Conservation (phyloP, 257 asterid species). For the Solanum clarkiae region DNA sequence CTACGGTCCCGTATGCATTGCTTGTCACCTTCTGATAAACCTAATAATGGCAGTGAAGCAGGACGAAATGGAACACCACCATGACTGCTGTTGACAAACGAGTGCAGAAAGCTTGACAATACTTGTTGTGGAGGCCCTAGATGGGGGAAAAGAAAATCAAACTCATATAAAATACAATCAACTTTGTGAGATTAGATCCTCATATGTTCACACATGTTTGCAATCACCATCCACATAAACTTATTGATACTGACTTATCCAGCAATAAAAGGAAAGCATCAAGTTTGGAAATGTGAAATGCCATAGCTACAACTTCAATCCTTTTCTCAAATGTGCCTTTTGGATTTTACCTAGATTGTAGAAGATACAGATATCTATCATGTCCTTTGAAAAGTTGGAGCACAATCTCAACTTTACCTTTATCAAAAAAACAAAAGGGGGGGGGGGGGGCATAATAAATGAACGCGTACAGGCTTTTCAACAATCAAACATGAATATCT, state of each 20-base stretch:
- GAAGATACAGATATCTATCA: background rate
- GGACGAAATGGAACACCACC: constrained; percentile 73
- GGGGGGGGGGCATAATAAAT: background rate
- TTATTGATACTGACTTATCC: background rate
- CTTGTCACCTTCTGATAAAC: constrained; percentile 90
- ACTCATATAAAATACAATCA: background rate
- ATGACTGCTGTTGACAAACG: constrained; percentile 80
- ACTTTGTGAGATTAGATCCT: background rate
- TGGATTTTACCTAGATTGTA: background rate
- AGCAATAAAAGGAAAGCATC: background rate
- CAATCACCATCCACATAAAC: background rate
- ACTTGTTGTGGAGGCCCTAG: constrained; percentile 99
- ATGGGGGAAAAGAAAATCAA: background rate
- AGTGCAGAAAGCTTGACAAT: constrained; percentile 80
- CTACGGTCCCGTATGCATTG: constrained; percentile 97
- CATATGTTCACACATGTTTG: background rate
- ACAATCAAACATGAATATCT: background rate
- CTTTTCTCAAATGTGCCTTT: background rate
- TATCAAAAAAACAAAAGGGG: too few relatives aligned
- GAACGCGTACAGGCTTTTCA: background rate
- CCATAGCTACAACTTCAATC: background rate
- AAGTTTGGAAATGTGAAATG: background rate
- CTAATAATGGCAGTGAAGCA: constrained; percentile 77
- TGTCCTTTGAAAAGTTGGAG: background rate
- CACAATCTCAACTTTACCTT: too few relatives aligned